phyloP scores from a whole-genome alignment of 2,329 filamentous ascomycete species.

The Harringtonia aguacate region DNA sequence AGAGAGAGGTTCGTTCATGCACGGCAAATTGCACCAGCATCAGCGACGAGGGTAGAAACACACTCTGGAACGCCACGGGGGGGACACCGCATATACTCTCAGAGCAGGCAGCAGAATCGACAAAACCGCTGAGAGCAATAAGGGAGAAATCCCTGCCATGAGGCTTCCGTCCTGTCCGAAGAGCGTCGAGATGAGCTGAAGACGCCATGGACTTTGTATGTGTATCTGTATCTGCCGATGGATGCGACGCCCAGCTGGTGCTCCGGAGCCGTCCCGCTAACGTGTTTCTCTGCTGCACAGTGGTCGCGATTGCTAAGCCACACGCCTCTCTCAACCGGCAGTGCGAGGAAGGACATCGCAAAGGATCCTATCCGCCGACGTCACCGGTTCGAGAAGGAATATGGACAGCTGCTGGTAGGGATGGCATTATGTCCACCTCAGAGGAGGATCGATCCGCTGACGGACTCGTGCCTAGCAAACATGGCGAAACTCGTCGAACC shows the following conservation, averaged over 20 bases:
- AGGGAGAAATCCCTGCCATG: neutral
- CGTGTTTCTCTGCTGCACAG: conserved; percentile 23
- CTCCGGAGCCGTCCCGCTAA: neutral
- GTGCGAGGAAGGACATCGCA: conserved; percentile 46
- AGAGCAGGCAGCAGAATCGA: neutral
- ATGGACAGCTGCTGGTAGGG: conserved; percentile 46
- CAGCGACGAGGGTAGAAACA: neutral
- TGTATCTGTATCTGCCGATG: neutral
- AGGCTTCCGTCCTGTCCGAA: neutral
- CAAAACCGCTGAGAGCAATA: neutral
- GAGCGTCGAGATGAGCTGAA: conserved; percentile 32
- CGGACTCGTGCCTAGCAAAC: conserved; percentile 29
- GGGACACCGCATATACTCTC: too few species aligned
- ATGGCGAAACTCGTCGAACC: conserved; percentile 52
- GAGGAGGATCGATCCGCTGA: neutral
- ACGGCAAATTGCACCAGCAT: neutral
- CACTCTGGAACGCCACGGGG: neutral
- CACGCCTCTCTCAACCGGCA: conserved; percentile 44
- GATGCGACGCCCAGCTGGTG: neutral
- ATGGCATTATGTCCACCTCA: neutral
- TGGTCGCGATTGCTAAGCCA: conserved; percentile 59
- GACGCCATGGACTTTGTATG: conserved; percentile 48
- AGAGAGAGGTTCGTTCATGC: conserved; percentile 5
- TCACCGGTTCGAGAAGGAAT: conserved; percentile 57
- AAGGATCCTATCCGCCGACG: conserved; percentile 54